Percentiles rank a stretch among this genome's conserved stretches.
phyloP scores from a whole-genome alignment of 805 yeast genomes.

The Peterozyma xylosa region DNA sequence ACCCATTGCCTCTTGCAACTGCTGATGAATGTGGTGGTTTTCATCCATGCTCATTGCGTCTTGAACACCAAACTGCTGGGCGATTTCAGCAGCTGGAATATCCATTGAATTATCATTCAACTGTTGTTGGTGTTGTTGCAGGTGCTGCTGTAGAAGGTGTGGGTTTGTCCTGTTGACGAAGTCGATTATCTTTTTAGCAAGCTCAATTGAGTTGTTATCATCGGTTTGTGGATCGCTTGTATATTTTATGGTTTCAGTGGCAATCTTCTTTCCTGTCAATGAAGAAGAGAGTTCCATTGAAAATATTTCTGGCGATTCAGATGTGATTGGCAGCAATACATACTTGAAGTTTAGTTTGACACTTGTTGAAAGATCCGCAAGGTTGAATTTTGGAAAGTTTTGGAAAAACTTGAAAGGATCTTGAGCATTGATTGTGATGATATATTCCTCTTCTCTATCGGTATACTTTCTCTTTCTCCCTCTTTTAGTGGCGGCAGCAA shows the following conservation, averaged over 20 bases:
- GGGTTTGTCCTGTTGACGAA: neutral
- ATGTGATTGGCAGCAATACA: neutral
- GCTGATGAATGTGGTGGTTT: neutral
- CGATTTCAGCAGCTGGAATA: too few species aligned
- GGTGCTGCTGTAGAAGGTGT: too few species aligned
- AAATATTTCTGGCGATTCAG: neutral
- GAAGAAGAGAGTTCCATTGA: neutral
- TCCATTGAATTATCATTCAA: too few species aligned
- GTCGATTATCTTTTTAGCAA: neutral
- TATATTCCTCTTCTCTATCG: neutral
- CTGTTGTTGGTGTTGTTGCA: too few species aligned
- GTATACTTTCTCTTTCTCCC: neutral
- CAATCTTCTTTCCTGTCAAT: neutral
- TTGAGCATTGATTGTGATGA: neutral
- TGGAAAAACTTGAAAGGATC: conserved; percentile 5
- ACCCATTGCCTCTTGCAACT: neutral
- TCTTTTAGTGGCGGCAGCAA: neutral
- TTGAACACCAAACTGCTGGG: too few species aligned
- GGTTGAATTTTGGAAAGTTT: conserved; percentile 5
- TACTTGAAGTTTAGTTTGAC: neutral
- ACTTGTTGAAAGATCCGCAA: neutral
- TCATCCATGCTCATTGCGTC: neutral
- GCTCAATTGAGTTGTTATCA: neutral
- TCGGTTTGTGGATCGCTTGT: neutral
- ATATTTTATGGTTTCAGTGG: neutral